Conservation (phyloP, 2,329 filamentous ascomycete species). For the Colletotrichum chlorophyti region DNA sequence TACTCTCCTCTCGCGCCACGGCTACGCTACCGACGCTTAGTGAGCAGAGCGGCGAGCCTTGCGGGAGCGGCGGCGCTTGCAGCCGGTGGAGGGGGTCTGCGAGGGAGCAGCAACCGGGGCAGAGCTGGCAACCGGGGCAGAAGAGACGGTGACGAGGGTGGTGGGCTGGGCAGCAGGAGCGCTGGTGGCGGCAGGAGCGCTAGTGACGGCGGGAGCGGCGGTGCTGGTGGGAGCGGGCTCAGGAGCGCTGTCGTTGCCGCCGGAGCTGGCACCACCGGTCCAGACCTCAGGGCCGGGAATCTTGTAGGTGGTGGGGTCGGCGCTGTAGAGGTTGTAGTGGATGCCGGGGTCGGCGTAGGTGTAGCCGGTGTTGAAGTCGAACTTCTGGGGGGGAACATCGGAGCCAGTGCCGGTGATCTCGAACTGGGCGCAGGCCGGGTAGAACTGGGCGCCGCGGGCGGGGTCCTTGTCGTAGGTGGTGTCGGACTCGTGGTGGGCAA, state of each 20-base stretch:
- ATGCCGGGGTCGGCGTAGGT: slow-evolving; percentile 64
- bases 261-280: slow-evolving; percentile 30
- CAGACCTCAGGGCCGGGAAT: slow-evolving; percentile 45
- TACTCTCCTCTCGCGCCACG: neutral
- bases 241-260: slow-evolving; percentile 23
- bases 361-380: slow-evolving; percentile 61
- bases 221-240: slow-evolving; percentile 15
- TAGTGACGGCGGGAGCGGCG: neutral
- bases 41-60: slow-evolving; percentile 28
- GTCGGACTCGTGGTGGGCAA: slow-evolving; percentile 56
- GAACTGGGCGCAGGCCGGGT: slow-evolving; percentile 66
- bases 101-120: slow-evolving; percentile 31
- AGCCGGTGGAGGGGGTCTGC: slow-evolving; percentile 13
- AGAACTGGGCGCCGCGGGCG: slow-evolving; percentile 57
- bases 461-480: slow-evolving; percentile 37
- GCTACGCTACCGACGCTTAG: neutral
- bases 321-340: slow-evolving; percentile 63
- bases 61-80: slow-evolving; percentile 26
- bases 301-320: slow-evolving; percentile 35
- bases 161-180: slow-evolving; percentile 14
- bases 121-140: slow-evolving; percentile 15
- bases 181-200: slow-evolving; percentile 9
- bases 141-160: slow-evolving; percentile 23
- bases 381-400: slow-evolving; percentile 48
- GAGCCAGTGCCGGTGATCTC: slow-evolving; percentile 62